Conservation (phyloP, 1,284 basidiomycete species). For the Pseudozyma flocculosa region DNA sequence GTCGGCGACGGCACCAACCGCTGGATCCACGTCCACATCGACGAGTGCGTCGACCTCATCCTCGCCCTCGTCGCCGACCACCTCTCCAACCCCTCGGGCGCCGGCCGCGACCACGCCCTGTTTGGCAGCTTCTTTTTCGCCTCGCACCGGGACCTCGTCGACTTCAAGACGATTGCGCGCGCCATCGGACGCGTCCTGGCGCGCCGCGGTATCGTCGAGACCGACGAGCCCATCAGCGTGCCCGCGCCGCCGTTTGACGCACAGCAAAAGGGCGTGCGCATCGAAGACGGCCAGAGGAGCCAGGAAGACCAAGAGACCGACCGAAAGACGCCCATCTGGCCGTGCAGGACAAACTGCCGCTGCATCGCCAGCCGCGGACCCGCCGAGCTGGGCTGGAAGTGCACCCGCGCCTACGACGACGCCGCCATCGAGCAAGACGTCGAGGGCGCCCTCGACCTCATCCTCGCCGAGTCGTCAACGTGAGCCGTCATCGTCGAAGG, state of each 20-base stretch:
- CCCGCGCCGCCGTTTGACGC: slow-evolving; percentile 5
- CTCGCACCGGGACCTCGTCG: slow-evolving; percentile 1
- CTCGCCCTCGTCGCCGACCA: not conserved
- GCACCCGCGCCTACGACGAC: slow-evolving; percentile 1
- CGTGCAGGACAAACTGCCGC: slow-evolving; percentile 9
- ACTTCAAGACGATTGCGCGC: slow-evolving; percentile 7
- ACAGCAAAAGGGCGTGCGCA: slow-evolving; percentile 12
- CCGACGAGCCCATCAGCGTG: slow-evolving; percentile 5
- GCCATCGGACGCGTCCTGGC: slow-evolving; percentile 7
- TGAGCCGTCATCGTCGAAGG: no score
- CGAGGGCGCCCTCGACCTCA: no score
- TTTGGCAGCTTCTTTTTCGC: slow-evolving; percentile 14
- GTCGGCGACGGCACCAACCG: slow-evolving; percentile 11
- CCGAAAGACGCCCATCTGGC: slow-evolving; percentile 14
- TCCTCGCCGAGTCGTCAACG: no score
- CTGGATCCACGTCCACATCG: slow-evolving; percentile 10
- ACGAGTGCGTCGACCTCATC: slow-evolving; percentile 4
- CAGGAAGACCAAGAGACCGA: slow-evolving; percentile 8
- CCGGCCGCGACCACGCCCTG: not conserved
- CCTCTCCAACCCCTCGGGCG: not conserved
- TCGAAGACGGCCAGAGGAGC: slow-evolving; percentile 11
- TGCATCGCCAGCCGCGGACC: slow-evolving; percentile 6
- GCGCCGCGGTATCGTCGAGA: slow-evolving; percentile 1
- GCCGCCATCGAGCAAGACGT: slow-evolving; percentile 6
- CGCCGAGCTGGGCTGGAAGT: slow-evolving; percentile 9